A percentile compares a stretch with the other conserved stretches of the same genome.
These are phyloP conservation scores for Castanopsis chinensis DNA, from an alignment of 306 rosid species.

Conservation along the genomic window DNA sequence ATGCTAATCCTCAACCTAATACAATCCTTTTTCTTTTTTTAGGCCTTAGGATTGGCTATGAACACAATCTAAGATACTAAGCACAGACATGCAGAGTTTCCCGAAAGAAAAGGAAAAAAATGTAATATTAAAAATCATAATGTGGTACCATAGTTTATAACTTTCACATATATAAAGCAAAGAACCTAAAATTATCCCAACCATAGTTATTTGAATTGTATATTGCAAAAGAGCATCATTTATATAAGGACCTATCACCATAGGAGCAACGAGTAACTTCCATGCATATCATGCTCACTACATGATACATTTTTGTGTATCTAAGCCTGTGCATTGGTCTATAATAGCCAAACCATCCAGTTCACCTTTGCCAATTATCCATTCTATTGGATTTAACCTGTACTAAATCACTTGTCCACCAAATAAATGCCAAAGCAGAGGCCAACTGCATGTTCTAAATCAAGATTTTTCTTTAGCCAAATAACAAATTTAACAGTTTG, in stretches of 20 bases:
- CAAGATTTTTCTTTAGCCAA: not conserved
- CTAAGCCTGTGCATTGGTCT: not conserved
- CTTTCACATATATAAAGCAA: not conserved
- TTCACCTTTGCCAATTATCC: not conserved
- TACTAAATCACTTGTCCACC: not conserved
- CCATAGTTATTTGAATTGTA: not conserved
- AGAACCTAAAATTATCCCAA: not conserved
- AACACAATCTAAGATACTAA: too few species aligned
- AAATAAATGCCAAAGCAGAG: not conserved
- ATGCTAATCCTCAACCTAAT: too few species aligned
- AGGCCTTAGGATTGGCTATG: too few species aligned
- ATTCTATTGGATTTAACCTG: not conserved
- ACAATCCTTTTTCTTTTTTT: too few species aligned
- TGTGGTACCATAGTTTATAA: not conserved
- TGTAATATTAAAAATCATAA: not conserved
- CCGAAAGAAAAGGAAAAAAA: too few species aligned
- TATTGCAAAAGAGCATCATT: not conserved
- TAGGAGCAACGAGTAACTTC: not conserved
- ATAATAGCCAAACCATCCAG: not conserved
- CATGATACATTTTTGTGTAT: not conserved
- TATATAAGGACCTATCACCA: not conserved
- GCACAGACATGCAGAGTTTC: too few species aligned
- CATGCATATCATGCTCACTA: not conserved
- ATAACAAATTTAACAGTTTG: not conserved
- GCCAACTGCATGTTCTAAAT: not conserved